phyloP scores from a whole-genome alignment of 2,329 filamentous ascomycete genomes.

The Aotearoamyces nothofagi region DNA sequence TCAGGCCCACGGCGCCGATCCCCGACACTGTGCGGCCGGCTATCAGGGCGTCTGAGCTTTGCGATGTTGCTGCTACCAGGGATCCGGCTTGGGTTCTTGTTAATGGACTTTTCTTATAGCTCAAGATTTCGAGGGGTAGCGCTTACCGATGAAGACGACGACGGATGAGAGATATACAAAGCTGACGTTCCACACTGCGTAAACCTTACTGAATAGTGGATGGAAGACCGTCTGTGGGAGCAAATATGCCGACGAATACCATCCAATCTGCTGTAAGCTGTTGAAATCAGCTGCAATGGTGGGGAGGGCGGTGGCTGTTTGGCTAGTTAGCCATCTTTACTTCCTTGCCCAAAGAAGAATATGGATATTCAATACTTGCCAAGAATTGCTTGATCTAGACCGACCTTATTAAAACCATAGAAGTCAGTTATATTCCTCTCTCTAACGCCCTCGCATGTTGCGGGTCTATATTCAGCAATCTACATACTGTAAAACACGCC shows the following conservation, averaged over 20 bases:
- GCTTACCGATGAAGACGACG: slow-evolving; percentile 1
- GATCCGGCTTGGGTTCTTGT: background rate
- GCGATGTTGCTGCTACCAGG: background rate
- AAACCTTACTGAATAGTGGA: slow-evolving; percentile 1
- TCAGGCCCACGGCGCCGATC: background rate
- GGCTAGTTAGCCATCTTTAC: no score
- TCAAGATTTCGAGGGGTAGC: background rate
- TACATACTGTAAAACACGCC: slow-evolving; percentile 16
- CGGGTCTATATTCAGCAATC: no score
- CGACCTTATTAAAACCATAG: no score
- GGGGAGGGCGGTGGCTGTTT: slow-evolving; percentile 1
- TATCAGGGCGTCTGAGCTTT: background rate
- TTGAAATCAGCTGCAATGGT: background rate
- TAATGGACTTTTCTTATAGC: background rate
- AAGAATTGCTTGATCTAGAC: background rate
- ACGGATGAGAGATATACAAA: background rate
- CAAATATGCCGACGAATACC: background rate
- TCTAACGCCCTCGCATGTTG: no score
- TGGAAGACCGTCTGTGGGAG: background rate
- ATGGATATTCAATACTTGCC: no score
- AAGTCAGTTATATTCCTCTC: no score
- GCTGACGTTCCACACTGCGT: slow-evolving; percentile 1
- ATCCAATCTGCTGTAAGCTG: background rate
- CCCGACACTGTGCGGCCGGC: background rate
- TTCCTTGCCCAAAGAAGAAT: no score